Evolutionary conservation across 2,329 filamentous ascomycete genomes (phyloP).

Genomic region (Xylaria sp.): DNA sequence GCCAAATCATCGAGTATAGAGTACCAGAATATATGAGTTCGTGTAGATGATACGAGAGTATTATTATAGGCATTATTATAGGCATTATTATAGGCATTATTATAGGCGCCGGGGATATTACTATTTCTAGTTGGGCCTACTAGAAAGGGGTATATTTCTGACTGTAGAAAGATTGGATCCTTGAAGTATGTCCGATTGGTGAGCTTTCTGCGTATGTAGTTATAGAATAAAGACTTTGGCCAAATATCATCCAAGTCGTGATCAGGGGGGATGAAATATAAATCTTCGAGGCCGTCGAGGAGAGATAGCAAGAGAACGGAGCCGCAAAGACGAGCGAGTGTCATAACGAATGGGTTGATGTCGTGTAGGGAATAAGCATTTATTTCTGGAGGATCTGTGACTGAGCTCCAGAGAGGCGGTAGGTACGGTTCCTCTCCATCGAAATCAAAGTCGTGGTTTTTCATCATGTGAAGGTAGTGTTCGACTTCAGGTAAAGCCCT

Average conservation of each 20-base stretch:
- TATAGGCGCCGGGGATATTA: too few relatives aligned
- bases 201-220: not conserved
- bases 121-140: too few relatives aligned
- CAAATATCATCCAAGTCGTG: too few relatives aligned
- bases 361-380: too few relatives aligned
- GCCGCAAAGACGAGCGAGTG: not conserved
- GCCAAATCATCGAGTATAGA: slow-evolving; percentile 1
- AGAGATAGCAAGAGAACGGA: slow-evolving; percentile 5
- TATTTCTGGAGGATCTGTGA: not conserved
- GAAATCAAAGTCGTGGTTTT: not conserved
- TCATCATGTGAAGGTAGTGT: not conserved
- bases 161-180: too few relatives aligned
- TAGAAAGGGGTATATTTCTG: too few relatives aligned
- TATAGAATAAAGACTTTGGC: not conserved
- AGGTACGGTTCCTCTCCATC: too few relatives aligned
- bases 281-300: not conserved
- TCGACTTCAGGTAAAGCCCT: slow-evolving; percentile 7
- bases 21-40: slow-evolving; percentile 12
- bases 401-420: not conserved
- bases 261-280: not conserved
- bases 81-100: too few relatives aligned
- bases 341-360: not conserved
- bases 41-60: not conserved
- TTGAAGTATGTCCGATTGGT: too few relatives aligned
- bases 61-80: too few relatives aligned